Percentiles rank a stretch among this genome's conserved stretches.
phyloP scores from a whole-genome alignment of 1,284 basidiomycete genomes.

The Pholiota adiposa region DNA sequence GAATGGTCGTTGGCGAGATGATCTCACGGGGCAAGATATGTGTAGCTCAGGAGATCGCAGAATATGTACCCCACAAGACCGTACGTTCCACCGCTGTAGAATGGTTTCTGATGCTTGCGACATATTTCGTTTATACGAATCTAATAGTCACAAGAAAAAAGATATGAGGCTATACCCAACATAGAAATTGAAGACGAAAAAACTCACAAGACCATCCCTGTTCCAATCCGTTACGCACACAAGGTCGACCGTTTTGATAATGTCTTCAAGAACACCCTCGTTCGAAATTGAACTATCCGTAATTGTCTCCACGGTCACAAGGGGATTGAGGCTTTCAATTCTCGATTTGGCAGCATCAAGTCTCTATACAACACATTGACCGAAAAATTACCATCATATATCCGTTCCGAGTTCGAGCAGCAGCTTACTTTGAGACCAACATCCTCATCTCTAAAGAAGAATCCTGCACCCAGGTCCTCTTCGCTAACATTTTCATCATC shows the following conservation, averaged over 20 bases:
- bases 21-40: constrained; percentile 79
- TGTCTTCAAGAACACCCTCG: constrained; percentile 56
- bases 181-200: not conserved
- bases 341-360: constrained; percentile 83
- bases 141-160: constrained; percentile 43
- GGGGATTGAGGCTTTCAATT: constrained; percentile 90
- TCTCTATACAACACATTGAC: constrained; percentile 55
- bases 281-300: constrained; percentile 56
- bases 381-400: constrained; percentile 43
- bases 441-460: constrained; percentile 94
- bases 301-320: constrained; percentile 80
- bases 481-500: constrained; percentile 65
- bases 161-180: not conserved
- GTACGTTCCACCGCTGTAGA: constrained; percentile 89
- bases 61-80: constrained; percentile 96
- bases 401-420: constrained; percentile 27
- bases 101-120: constrained; percentile 71
- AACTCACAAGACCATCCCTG: constrained; percentile 70
- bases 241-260: constrained; percentile 73
- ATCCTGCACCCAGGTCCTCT: constrained; percentile 90
- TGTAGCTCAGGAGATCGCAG: constrained; percentile 86
- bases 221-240: constrained; percentile 85
- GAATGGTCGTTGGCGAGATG: constrained; percentile 3
- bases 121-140: constrained; percentile 79
- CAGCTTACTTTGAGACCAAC: constrained; percentile 80